phyloP scores from a whole-genome alignment of 805 yeast genomes.

The Saccharomycopsis sp. region DNA sequence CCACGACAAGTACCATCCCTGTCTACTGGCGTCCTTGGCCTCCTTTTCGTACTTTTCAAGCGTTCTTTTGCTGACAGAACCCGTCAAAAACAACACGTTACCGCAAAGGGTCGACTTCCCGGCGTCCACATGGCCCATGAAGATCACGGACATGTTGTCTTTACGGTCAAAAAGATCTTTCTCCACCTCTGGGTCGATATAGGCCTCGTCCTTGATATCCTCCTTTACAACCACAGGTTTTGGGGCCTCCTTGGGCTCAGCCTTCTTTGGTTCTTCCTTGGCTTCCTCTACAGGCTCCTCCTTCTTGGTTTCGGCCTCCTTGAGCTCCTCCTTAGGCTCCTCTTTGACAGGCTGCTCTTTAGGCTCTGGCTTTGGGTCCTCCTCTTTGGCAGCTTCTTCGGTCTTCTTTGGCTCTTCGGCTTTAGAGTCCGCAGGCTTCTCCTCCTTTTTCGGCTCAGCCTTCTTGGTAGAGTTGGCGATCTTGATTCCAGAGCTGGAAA shows the following conservation, averaged over 20 bases:
- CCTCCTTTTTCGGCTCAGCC: conserved; percentile 27
- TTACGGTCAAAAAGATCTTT: conserved; percentile 94
- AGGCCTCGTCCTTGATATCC: conserved; percentile 43
- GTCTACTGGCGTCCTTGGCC: conserved; percentile 99
- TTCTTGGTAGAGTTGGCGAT: conserved; percentile 45
- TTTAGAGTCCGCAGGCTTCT: conserved; percentile 30
- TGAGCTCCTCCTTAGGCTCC: conserved; percentile 25
- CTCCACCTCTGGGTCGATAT: conserved; percentile 79
- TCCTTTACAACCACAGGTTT: conserved; percentile 24
- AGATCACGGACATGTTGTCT: conserved; percentile 92
- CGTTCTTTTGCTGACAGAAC: conserved; percentile 97
- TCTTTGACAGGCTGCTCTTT: conserved; percentile 28
- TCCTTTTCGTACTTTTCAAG: conserved; percentile 97
- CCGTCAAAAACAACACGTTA: conserved; percentile 84
- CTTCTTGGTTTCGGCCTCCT: conserved; percentile 6
- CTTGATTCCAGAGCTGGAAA: conserved; percentile 59
- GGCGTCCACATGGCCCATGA: conserved; percentile 99
- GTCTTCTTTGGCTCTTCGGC: conserved; percentile 28
- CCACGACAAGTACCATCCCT: conserved; percentile 99
- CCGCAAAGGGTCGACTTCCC: conserved; percentile 99
- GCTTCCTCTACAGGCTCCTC: conserved; percentile 24
- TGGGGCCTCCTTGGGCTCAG: conserved; percentile 15
- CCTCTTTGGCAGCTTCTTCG: conserved; percentile 24
- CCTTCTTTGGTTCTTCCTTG: conserved; percentile 20
- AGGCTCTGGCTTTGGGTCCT: conserved; percentile 22